Evolutionary conservation across 1,139 yeast genomes (phyloP), one percentile per base, ranked within the genome.

Genomic region (Kluyveromyces marxianus): DNA sequence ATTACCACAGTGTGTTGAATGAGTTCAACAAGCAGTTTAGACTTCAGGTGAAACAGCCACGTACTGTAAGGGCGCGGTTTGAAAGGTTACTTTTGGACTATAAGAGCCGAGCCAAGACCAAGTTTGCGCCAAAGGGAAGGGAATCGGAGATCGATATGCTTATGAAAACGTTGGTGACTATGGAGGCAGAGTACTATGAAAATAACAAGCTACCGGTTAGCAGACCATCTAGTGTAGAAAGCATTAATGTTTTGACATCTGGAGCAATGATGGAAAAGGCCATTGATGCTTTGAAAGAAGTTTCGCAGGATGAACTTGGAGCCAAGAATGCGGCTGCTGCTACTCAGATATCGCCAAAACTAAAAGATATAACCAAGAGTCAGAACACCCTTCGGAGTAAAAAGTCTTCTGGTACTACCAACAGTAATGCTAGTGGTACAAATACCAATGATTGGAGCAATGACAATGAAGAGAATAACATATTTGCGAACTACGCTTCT

Each of bases 1-100:
- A 40, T 29, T 40, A 40, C 8, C 43, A 40, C 26, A 33, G 35
- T 4, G 43, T 40, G 31, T 33, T 40, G 30, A 33, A 34, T 10
- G 43, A 40, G 4, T 40, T 40, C 34, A 40, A 40, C 38, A 40
- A 40, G 37, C 32, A 40, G 25, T 40, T 40, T 28, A 40, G 37
- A 34, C 14, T 40, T 7, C 43, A 40, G n/a, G 43, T 40, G 26
- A 40, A 40, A 4, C 43, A 40, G 37, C 24, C 43, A 25, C 37
- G 43, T 4, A 40, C 43, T 14, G 43, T 40, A 14, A 34, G 43
- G 25, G 30, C 43, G 33, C 31, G 43, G 5, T 40, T 40, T 29
- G 43, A 40, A 21, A n/a, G 43, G 14, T 27, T 40, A 14, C 32
- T 40, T 4, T 38, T 40, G 25, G 43, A 40, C 29, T 40, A 40